Conservation (phyloP, 257 asterid species). For the Solanum pennellii region DNA sequence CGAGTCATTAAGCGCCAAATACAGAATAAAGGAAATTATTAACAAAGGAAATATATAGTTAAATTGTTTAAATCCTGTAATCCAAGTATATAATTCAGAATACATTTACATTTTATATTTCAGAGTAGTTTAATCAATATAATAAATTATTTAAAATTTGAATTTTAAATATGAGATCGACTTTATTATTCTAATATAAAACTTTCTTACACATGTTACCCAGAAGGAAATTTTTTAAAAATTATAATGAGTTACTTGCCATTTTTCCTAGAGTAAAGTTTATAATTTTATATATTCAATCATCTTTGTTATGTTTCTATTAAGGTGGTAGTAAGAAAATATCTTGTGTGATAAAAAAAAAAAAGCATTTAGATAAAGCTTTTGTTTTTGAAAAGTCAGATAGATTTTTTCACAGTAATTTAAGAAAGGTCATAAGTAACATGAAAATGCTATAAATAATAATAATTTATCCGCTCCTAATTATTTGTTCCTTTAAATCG, state of each 20-base stretch:
- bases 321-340: not conserved
- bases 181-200: fast-evolving
- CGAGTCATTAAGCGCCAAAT: not conserved
- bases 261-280: not conserved
- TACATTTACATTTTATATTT: not conserved
- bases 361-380: not conserved
- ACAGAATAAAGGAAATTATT: not conserved
- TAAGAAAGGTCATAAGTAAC: not conserved
- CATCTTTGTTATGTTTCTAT: not conserved
- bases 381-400: not conserved
- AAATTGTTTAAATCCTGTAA: not conserved
- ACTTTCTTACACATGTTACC: not conserved
- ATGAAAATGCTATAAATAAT: not conserved
- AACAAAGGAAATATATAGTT: not conserved
- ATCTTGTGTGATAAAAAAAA: not conserved
- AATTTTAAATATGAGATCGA: fast-evolving
- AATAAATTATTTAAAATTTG: not conserved
- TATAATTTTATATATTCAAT: no score
- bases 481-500: no score
- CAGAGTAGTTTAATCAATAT: not conserved
- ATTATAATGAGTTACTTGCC: not conserved
- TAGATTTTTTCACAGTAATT: not conserved
- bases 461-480: fast-evolving
- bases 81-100: not conserved
- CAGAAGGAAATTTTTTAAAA: not conserved